These are phyloP conservation scores for Beauveria caledonica DNA, from an alignment of 2,329 filamentous ascomycete genomes.

Conservation along the genomic window DNA sequence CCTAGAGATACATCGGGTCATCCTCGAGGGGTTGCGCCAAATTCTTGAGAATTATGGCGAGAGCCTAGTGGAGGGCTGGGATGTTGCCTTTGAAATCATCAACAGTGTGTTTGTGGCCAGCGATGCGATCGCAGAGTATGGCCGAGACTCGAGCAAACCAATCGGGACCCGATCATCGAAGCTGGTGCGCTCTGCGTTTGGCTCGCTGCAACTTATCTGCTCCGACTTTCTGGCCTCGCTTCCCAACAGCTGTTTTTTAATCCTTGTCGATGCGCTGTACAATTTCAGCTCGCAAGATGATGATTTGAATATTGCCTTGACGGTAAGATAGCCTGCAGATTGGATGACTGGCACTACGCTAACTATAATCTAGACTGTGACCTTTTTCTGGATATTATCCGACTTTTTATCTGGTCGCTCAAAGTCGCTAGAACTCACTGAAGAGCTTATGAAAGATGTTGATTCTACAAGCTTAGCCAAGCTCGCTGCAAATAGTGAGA, in stretches of 20 bases:
- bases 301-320: slow-evolving; percentile 91
- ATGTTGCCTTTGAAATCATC: slow-evolving; percentile 76
- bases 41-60: slow-evolving; percentile 87
- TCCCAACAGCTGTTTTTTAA: slow-evolving; percentile 62
- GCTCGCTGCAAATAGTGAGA: slow-evolving; percentile 50
- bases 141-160: slow-evolving; percentile 18
- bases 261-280: slow-evolving; percentile 79
- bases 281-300: slow-evolving; percentile 84
- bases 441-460: slow-evolving; percentile 44
- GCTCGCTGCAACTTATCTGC: slow-evolving; percentile 82
- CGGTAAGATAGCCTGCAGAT: slow-evolving; percentile 42
- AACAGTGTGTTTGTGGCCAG: slow-evolving; percentile 63
- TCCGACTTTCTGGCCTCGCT: slow-evolving; percentile 81
- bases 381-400: slow-evolving; percentile 92
- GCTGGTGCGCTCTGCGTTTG: slow-evolving; percentile 79
- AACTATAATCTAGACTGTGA: slow-evolving; percentile 57
- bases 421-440: slow-evolving; percentile 48
- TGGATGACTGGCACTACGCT: slow-evolving; percentile 11
- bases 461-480: slow-evolving; percentile 44
- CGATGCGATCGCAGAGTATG: slow-evolving; percentile 25
- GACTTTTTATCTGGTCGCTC: slow-evolving; percentile 67
- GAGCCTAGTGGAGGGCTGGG: slow-evolving; percentile 74
- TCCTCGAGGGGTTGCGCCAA: slow-evolving; percentile 71
- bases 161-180: slow-evolving; percentile 56
- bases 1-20: slow-evolving; percentile 70